Percentiles rank a stretch among this genome's conserved stretches.
Conservation (phyloP, 768 basidiomycete genomes). For the Dacryopinax primogenitus region DNA sequence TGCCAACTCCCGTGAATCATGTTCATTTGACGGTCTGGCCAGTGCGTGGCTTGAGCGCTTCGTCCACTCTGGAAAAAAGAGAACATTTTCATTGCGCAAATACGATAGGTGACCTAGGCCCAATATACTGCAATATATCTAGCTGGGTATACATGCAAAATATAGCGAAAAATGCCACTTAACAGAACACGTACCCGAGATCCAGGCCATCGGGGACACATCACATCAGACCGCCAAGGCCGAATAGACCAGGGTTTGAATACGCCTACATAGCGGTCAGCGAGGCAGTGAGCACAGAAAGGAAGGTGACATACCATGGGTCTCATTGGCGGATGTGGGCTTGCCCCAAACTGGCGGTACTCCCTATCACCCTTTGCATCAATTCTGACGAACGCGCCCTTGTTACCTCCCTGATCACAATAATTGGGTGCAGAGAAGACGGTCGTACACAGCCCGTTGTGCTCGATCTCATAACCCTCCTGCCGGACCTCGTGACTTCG, state of each 20-base stretch:
- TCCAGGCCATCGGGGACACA: neutral
- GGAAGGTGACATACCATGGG: conserved; percentile 61
- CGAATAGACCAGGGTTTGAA: neutral
- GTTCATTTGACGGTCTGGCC: too few species aligned
- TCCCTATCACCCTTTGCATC: conserved; percentile 58
- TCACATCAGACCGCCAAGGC: neutral
- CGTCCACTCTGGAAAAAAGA: too few species aligned
- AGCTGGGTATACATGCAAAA: conserved; percentile 3
- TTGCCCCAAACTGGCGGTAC: conserved; percentile 65
- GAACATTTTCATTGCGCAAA: too few species aligned
- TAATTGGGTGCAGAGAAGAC: conserved; percentile 94
- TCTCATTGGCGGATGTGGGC: conserved; percentile 75
- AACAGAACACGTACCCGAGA: neutral
- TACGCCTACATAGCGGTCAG: neutral
- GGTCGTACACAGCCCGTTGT: conserved; percentile 87
- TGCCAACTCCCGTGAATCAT: too few species aligned
- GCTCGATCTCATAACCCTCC: conserved; percentile 89
- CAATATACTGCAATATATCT: neutral
- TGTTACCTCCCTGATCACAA: conserved; percentile 82
- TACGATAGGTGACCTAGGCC: too few species aligned
- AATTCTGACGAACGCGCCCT: conserved; percentile 83
- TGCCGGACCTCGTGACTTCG: conserved; percentile 96
- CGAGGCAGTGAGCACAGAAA: neutral
- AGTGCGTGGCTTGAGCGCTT: too few species aligned
- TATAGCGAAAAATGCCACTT: neutral